Conservation (phyloP, 345 rosid genomes). For the Melaleuca alternifolia region DNA sequence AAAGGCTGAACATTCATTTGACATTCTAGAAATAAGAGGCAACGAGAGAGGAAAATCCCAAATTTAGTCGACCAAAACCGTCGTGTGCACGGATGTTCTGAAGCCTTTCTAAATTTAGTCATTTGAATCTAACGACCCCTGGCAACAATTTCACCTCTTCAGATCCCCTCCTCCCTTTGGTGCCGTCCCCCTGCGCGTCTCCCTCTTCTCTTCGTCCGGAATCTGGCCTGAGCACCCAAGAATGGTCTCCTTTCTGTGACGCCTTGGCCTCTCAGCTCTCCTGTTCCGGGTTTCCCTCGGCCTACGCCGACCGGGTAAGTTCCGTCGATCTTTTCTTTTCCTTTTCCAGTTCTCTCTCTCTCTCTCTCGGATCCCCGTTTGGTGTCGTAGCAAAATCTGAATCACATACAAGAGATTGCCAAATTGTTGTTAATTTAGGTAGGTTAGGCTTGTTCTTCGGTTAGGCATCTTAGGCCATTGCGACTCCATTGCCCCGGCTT, state of each 20-base stretch:
- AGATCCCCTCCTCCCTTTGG: not conserved
- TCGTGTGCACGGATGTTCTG: not conserved
- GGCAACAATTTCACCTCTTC: not conserved
- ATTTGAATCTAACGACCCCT: too few relatives aligned
- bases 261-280: not conserved
- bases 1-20: too few relatives aligned
- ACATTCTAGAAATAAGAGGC: not conserved
- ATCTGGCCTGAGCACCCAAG: not conserved
- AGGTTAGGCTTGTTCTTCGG: not conserved
- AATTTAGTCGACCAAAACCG: not conserved
- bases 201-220: not conserved
- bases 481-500: not conserved
- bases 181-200: not conserved
- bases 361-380: not conserved
- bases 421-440: not conserved
- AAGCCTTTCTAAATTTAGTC: not conserved
- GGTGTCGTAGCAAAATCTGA: not conserved
- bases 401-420: not conserved
- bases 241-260: not conserved
- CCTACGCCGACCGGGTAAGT: not conserved
- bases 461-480: not conserved
- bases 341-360: not conserved
- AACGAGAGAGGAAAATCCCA: not conserved
- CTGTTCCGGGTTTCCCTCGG: not conserved
- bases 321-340: not conserved